Percentiles rank a stretch among this genome's conserved stretches.
These are phyloP conservation scores for Cyberlindnera subsufficiens DNA, from an alignment of 805 yeast species.

Conservation along the genomic window DNA sequence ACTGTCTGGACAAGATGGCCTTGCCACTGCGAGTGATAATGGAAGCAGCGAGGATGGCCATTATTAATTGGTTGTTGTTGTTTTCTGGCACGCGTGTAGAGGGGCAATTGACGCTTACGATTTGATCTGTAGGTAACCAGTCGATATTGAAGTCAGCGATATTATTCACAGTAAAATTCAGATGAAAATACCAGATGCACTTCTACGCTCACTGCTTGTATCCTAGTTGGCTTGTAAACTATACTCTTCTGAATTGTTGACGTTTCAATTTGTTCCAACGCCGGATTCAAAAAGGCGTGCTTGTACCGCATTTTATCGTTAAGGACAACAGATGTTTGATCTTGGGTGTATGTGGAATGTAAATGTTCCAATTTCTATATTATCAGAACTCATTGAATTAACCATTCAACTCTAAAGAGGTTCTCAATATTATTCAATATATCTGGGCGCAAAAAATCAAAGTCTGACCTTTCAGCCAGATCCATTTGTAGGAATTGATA, in stretches of 20 bases:
- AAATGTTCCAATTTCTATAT: no score
- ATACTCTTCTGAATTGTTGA: conserved; percentile 11
- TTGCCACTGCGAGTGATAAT: conserved; percentile 93
- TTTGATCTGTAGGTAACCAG: not conserved
- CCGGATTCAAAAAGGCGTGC: conserved; percentile 5
- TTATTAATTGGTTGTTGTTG: conserved; percentile 10
- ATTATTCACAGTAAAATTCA: no score
- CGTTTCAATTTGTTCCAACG: conserved; percentile 12
- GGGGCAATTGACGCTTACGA: not conserved
- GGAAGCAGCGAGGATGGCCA: conserved; percentile 89
- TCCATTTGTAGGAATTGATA: conserved; percentile 6
- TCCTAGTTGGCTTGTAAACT: no score
- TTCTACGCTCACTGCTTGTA: no score
- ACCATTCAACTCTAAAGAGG: conserved; percentile 9
- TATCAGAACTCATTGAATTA: not conserved
- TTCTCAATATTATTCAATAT: not conserved
- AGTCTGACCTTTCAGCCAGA: conserved; percentile 1
- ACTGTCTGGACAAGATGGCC: conserved; percentile 87
- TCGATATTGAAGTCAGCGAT: no score
- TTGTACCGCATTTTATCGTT: not conserved
- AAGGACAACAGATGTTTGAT: no score
- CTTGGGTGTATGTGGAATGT: no score
- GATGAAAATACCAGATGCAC: no score
- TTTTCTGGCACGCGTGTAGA: not conserved
- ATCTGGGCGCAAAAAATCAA: not conserved